A percentile compares a stretch with the other conserved stretches of the same genome.
phyloP scores from a whole-genome alignment of 495 filamentous ascomycete species.

The Penicillium soppii region DNA sequence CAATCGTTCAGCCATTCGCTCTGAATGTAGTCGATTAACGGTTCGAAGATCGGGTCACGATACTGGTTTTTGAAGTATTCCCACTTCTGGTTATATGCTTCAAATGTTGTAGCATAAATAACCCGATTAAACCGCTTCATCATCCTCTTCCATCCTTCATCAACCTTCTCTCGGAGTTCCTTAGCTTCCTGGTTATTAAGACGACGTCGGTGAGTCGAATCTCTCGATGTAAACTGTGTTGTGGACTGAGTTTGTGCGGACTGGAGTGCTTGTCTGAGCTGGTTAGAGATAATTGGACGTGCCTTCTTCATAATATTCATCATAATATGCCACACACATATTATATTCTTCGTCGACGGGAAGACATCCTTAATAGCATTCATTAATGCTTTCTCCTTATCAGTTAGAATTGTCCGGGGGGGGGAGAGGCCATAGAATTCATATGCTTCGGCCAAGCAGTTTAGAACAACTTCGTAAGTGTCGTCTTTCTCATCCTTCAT shows the following conservation, averaged over 20 bases:
- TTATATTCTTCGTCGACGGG: neutral
- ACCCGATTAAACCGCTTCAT: neutral
- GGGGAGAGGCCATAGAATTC: neutral
- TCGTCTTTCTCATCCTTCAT: slow-evolving; percentile 4
- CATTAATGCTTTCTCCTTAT: slow-evolving; percentile 2
- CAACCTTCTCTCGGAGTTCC: neutral
- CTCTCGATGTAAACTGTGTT: too few relatives aligned
- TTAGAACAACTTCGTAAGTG: neutral
- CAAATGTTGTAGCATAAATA: neutral
- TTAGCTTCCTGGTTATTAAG: neutral
- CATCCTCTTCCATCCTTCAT: neutral
- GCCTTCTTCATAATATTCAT: neutral
- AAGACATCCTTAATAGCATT: neutral
- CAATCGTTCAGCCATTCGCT: slow-evolving; percentile 3
- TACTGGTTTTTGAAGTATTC: neutral
- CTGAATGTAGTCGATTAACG: neutral
- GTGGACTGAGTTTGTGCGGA: too few relatives aligned
- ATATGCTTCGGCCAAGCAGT: neutral
- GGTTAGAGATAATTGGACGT: neutral
- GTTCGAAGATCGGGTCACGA: neutral
- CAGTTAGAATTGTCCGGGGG: neutral
- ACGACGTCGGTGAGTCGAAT: too few relatives aligned
- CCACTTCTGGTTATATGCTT: neutral
- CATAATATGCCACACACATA: neutral
- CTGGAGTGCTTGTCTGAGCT: neutral